Evolutionary conservation across 805 yeast genomes (phyloP), one percentile per base, ranked within the genome.

Genomic region (Yarrowia hollandica): DNA sequence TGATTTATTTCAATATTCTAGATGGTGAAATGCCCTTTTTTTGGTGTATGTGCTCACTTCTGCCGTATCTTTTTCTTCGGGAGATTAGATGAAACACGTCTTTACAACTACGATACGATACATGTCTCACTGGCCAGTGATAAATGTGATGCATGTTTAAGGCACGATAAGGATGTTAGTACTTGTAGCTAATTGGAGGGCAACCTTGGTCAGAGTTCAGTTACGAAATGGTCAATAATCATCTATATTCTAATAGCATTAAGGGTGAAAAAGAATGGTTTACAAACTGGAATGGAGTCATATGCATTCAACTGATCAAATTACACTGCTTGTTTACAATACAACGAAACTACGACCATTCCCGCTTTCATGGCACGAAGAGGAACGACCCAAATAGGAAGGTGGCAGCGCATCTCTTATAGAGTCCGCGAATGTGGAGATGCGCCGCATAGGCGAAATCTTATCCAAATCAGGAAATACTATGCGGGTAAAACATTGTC

Each of bases 381-480:
- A n/a, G 6, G 3, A 0, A 1, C 2, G 25, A 19, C 18, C 35
- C 14, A 33, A 48, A 5, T 33, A 11, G 31, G 55, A 31, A 48
- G 38, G 55, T 10, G 16, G 14, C 4, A 21, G 55, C 55, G 55
- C 55, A 9, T 2, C 33, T 25, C 10, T 30, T 31, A 8, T 10
- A n/a, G 16, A n/a, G 9, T 21, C 38, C 30, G 22, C 25, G 55
- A 33, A 26, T 22, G 55, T 31, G 55, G 55, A 48, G 52, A 44
- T 28, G 52, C 52, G 52, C 52, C 28, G n/a, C n/a, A 19, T 25
- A 28, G 31, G 52, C 52, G 52, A 18, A 28, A 44, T 28, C 52
- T 48, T 31, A 21, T 46, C 39, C 55, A 33, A 48, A 48, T 48
- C 39, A 48, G 55, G 55, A 48, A 48, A 33, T 31, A 30, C 55